Evolutionary conservation across 441 rosid species (phyloP).

Genomic region (Populus hybrid): DNA sequence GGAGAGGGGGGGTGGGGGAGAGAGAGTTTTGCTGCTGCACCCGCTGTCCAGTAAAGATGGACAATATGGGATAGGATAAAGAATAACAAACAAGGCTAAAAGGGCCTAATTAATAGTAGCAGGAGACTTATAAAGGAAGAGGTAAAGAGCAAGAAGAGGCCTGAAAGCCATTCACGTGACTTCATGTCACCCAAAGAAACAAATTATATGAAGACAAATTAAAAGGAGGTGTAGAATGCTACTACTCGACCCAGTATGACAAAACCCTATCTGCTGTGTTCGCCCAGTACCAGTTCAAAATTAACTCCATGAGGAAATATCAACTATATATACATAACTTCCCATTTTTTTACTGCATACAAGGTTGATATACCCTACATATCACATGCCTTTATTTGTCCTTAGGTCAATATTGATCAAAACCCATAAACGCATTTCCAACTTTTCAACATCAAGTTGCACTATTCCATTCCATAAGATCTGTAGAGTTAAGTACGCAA

Average conservation of each 20-base stretch:
- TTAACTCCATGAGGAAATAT: not conserved
- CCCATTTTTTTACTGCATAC: conserved; percentile 6
- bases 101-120: conserved; percentile 1
- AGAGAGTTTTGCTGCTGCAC: not conserved
- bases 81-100: not conserved
- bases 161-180: conserved; percentile 53
- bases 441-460: not conserved
- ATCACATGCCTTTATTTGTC: conserved; percentile 37
- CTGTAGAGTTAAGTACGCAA: not conserved
- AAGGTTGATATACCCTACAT: conserved; percentile 22
- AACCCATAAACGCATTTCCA: conserved; percentile 27
- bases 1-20: conserved; percentile 4
- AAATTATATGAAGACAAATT: conserved; percentile 36
- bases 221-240: conserved; percentile 43
- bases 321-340: not conserved
- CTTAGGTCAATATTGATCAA: not conserved
- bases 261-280: conserved; percentile 29
- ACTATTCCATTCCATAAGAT: not conserved
- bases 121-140: conserved; percentile 8
- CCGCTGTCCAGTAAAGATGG: not conserved
- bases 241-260: conserved; percentile 36
- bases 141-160: conserved; percentile 24
- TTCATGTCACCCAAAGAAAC: conserved; percentile 41
- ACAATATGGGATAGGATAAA: not conserved
- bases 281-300: not conserved